Evolutionary conservation across 2,329 filamentous ascomycete species (phyloP), one percentile per base, ranked within the genome.

Genomic region (Rhexocercosporidium sp.): DNA sequence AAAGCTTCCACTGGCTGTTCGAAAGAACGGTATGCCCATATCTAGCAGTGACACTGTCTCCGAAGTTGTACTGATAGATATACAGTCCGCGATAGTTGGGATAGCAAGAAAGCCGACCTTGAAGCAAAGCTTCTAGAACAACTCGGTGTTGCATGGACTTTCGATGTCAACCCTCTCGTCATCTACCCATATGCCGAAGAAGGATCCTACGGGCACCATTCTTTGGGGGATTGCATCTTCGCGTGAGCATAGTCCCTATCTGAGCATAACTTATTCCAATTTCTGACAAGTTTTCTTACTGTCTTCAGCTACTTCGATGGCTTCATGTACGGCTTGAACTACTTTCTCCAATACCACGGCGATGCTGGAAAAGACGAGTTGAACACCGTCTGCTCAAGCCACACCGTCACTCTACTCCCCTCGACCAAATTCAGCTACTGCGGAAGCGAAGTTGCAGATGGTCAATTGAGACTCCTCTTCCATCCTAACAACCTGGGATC

Each of bases 401-500:
- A 85, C 68, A 75, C 79, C 53, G 72, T 86, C 31, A 81, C 80
- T 22, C 75, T 87, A 53, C 81, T 84, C 72, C 66, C 84, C 34
- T 84, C 86, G 64, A 80, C 81, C 22, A 75, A 79, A 14, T 78
- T 79, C 54, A 76, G 72, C 54, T 86, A 84, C 75, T 80, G 80
- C 71, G 83, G 84, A 59, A 75, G 68, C 66, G 79, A 80, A 61
- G 76, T 87, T 54, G 73, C 76, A 34, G 80, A 82, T 4, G 83
- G 84, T 54, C 77, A 80, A 68, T 81, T 87, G 8, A 77, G 80
- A 65, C 78, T 87, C n/a, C 72, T 86, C 47, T 87, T 86, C 75
- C 70, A 76, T 18, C 76, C 79, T 29, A 71, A 74, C 4, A 70
- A 76, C 59, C 78, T 87, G 0, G 85, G 82, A 54, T 76, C 73